phyloP scores from a whole-genome alignment of 768 basidiomycete species.

The Suillus brevipes region DNA sequence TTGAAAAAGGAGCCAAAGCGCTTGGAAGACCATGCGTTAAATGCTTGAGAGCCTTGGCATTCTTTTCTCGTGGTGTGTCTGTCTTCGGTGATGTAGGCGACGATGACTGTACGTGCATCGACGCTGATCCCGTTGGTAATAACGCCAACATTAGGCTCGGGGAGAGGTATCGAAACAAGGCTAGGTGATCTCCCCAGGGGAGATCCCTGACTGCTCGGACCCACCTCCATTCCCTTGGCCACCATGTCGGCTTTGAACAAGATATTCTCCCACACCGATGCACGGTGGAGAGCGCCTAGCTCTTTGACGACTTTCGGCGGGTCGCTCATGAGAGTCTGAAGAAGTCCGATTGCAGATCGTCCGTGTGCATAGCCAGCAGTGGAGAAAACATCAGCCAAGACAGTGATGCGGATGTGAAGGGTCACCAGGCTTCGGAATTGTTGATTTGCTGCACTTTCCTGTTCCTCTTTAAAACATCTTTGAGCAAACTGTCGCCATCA shows the following conservation, averaged over 20 bases:
- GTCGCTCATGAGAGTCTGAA: slow-evolving; percentile 71
- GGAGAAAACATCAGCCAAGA: slow-evolving; percentile 86
- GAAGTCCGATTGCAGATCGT: slow-evolving; percentile 68
- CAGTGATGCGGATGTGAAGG: slow-evolving; percentile 74
- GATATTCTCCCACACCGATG: slow-evolving; percentile 86
- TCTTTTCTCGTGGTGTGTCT: slow-evolving; percentile 54
- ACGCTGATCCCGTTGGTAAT: slow-evolving; percentile 33
- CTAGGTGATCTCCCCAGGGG: slow-evolving; percentile 51
- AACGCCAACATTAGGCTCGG: slow-evolving; percentile 36
- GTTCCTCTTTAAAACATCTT: slow-evolving; percentile 38
- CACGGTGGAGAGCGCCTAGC: slow-evolving; percentile 79
- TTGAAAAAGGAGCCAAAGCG: slow-evolving; percentile 80
- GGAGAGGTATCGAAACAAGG: slow-evolving; percentile 42
- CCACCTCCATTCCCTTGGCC: slow-evolving; percentile 53
- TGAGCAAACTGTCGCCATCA: slow-evolving; percentile 7
- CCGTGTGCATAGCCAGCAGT: slow-evolving; percentile 82
- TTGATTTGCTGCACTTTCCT: slow-evolving; percentile 52
- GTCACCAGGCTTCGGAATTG: slow-evolving; percentile 73
- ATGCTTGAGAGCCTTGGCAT: slow-evolving; percentile 77
- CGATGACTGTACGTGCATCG: slow-evolving; percentile 19
- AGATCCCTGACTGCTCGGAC: slow-evolving; percentile 43
- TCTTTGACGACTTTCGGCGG: slow-evolving; percentile 64
- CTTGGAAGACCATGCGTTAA: slow-evolving; percentile 76
- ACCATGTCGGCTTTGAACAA: slow-evolving; percentile 62
- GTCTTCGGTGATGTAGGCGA: slow-evolving; percentile 36